Conservation (phyloP, 1,284 basidiomycete species). For the Meripilus lineatus region DNA sequence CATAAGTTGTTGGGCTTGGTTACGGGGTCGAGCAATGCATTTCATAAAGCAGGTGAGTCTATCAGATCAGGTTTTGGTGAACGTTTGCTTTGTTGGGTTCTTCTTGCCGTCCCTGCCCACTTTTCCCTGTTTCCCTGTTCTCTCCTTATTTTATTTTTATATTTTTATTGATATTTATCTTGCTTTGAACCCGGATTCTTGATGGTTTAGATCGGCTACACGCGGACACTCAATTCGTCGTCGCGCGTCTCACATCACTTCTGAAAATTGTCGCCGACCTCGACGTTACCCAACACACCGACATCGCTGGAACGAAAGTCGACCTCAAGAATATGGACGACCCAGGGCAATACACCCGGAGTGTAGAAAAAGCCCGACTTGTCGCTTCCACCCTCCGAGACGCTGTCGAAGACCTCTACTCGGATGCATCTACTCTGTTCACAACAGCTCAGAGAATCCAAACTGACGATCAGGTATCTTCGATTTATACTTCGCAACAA, state of each 20-base stretch:
- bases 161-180: background rate
- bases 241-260: slow-evolving; percentile 51
- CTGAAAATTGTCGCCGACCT: slow-evolving; percentile 59
- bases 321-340: slow-evolving; percentile 34
- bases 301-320: slow-evolving; percentile 65
- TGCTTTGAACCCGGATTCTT: background rate
- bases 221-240: slow-evolving; percentile 36
- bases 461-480: slow-evolving; percentile 14
- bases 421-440: slow-evolving; percentile 58
- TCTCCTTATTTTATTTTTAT: slow-evolving; percentile 2
- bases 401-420: slow-evolving; percentile 64
- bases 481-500: background rate
- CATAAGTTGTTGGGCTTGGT: slow-evolving; percentile 33
- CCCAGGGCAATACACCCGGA: slow-evolving; percentile 50
- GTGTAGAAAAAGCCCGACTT: slow-evolving; percentile 58
- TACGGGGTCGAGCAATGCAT: background rate
- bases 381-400: slow-evolving; percentile 65
- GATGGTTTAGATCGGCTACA: slow-evolving; percentile 24
- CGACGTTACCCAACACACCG: slow-evolving; percentile 70
- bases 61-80: no score
- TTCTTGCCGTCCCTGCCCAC: no score
- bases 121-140: no score
- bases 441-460: slow-evolving; percentile 42
- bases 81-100: no score
- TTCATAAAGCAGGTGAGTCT: slow-evolving; percentile 3